These are phyloP conservation scores for Hydnum rufescens DNA, from an alignment of 768 basidiomycete species.

Conservation along the genomic window DNA sequence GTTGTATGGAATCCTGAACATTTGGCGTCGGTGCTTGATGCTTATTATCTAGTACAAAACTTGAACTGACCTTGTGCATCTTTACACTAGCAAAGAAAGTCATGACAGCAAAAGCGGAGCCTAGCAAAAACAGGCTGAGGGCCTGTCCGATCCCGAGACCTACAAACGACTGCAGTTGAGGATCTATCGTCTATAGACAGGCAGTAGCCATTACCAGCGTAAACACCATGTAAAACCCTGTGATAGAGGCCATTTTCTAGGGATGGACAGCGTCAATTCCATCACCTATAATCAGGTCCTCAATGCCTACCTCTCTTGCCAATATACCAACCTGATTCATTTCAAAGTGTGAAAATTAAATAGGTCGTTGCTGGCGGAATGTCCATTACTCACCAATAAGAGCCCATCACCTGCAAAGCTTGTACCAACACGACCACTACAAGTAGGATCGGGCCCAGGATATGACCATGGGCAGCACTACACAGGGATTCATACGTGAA, in stretches of 20 bases:
- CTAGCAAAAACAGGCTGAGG: slow-evolving; percentile 11
- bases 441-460: slow-evolving; percentile 26
- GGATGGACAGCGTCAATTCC: background rate
- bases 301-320: slow-evolving; percentile 33
- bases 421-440: slow-evolving; percentile 25
- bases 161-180: background rate
- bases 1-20: slow-evolving; percentile 29
- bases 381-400: background rate
- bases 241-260: slow-evolving; percentile 16
- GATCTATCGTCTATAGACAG: slow-evolving; percentile 26
- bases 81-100: slow-evolving; percentile 17
- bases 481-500: slow-evolving; percentile 38
- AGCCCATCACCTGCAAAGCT: background rate
- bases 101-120: slow-evolving; percentile 15
- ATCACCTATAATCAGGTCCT: background rate
- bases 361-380: slow-evolving; percentile 31
- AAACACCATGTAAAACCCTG: slow-evolving; percentile 46
- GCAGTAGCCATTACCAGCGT: slow-evolving; percentile 26
- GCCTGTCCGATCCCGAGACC: slow-evolving; percentile 8
- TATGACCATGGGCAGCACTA: slow-evolving; percentile 32
- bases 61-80: background rate
- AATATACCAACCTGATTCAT: slow-evolving; percentile 15
- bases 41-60: no score
- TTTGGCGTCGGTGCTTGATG: no score
- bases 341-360: slow-evolving; percentile 60